phyloP scores from a whole-genome alignment of 2,329 filamentous ascomycete species.

The Laburnicola sp. region DNA sequence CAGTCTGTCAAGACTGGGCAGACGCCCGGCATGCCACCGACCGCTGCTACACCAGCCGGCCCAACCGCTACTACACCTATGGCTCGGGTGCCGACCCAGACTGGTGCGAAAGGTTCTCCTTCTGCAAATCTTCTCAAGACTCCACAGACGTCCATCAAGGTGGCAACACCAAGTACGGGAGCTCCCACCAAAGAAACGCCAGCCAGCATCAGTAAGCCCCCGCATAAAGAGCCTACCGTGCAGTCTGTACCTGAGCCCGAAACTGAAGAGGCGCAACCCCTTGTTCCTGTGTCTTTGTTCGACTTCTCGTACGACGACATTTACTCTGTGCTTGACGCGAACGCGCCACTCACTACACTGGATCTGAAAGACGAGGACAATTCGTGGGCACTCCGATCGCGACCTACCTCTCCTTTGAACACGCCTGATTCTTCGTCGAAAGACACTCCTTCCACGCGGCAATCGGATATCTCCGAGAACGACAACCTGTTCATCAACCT shows the following conservation, averaged over 20 bases:
- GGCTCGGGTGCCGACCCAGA: slow-evolving; percentile 43
- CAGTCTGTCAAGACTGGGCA: slow-evolving; percentile 40
- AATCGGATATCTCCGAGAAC: slow-evolving; percentile 49
- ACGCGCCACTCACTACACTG: slow-evolving; percentile 35
- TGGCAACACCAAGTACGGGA: slow-evolving; percentile 38
- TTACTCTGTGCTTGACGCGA: slow-evolving; percentile 37
- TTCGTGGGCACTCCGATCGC: slow-evolving; percentile 39
- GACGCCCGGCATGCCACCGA: slow-evolving; percentile 34
- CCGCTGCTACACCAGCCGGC: slow-evolving; percentile 42
- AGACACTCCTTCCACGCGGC: slow-evolving; percentile 42
- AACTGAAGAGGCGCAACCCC: slow-evolving; percentile 27
- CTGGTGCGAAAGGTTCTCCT: slow-evolving; percentile 43
- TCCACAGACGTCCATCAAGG: slow-evolving; percentile 40
- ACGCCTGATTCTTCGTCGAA: slow-evolving; percentile 44
- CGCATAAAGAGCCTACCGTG: slow-evolving; percentile 30
- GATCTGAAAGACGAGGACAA: slow-evolving; percentile 43
- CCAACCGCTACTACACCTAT: slow-evolving; percentile 42
- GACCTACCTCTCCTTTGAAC: slow-evolving; percentile 34
- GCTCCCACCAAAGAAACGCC: slow-evolving; percentile 38
- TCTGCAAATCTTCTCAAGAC: slow-evolving; percentile 45
- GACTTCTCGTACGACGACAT: slow-evolving; percentile 41
- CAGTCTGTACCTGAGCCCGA: slow-evolving; percentile 20
- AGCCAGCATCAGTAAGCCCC: slow-evolving; percentile 27
- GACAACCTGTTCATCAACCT: slow-evolving; percentile 48
- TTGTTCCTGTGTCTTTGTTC: slow-evolving; percentile 32